Base-by-base conservation (phyloP, 2,329 filamentous ascomycete genomes). In the Cladophialophora bantiana region DNA sequence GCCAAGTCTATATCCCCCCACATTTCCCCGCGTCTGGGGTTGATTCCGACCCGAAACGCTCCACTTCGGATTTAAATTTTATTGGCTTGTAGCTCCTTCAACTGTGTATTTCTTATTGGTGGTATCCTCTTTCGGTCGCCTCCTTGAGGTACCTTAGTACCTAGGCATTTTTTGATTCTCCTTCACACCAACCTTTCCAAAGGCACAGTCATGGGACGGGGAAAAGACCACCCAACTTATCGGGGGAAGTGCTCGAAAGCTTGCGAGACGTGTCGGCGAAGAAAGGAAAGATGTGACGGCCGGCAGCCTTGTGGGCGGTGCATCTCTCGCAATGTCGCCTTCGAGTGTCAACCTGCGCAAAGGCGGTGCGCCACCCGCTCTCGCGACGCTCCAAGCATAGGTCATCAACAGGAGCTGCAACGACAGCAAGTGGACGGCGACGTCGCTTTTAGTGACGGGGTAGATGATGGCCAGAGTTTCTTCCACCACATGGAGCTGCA, bases 211-310 rank as follows among this genome's bases (percentile, higher is more conserved):
- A 36, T 36, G 35, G 35, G 35, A 36, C 35, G 35, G 35, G 35
- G 35, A 36, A 36, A 36, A 36, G 35, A 36, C 35, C 35, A 12
- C 35, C 35, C 35, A 36, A 36, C 10, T 36, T 36, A 36, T 34
- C 45, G 45, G 7, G 45, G 45, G 45, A 50, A 50, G 20, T 52
- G 77, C 68, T 70, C 77, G 42, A 75, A 78, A 60, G 80, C 80
- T 15, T 82, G 81, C 71, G 78, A 82, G 63, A 80, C 78, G 55
- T 83, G 81, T 74, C 82, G 81, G 69, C 71, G 77, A 40, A 76
- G 81, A 62, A 83, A 83, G 69, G 82, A 84, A 66, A 83, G 83
- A 72, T 85, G 83, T 71, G 80, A 84, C 66, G 83, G 83, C 40
- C 76, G 79, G 59, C 76, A 79, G 55, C 83, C 83, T 45, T 85